A percentile compares a stretch with the other conserved stretches of the same genome.
phyloP scores from a whole-genome alignment of 2,329 filamentous ascomycete species.

The Pleomassaria siparia region DNA sequence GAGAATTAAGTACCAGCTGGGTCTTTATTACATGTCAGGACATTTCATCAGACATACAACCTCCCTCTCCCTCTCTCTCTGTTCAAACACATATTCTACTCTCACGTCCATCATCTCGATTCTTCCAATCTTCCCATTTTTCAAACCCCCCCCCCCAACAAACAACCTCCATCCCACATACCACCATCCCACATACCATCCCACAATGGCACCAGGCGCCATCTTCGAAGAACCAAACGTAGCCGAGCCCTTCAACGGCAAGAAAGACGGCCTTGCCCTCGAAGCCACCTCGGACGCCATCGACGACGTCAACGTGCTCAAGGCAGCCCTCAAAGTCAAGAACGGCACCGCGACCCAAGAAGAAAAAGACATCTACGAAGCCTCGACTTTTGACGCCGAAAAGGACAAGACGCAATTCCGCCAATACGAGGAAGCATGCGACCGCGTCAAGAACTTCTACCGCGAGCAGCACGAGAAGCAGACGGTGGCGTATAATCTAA shows the following conservation, averaged over 20 bases:
- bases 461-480: constrained; percentile 70
- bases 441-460: constrained; percentile 87
- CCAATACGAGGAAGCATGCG: constrained; percentile 80
- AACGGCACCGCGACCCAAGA: constrained; percentile 48
- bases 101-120: no score
- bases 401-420: constrained; percentile 82
- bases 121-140: no score
- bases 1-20: constrained; percentile 6
- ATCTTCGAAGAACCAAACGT: constrained; percentile 47
- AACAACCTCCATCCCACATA: neutral
- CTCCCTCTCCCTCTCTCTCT: no score
- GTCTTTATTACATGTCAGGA: no score
- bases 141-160: neutral
- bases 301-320: constrained; percentile 62
- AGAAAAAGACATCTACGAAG: constrained; percentile 54
- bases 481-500: constrained; percentile 81
- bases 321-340: constrained; percentile 55
- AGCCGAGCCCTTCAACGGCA: constrained; percentile 49
- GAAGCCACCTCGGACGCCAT: constrained; percentile 62
- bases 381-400: constrained; percentile 68
- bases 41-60: no score
- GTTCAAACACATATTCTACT: no score
- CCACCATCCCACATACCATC: neutral
- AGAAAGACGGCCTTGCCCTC: constrained; percentile 59
- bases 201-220: constrained; percentile 50